Evolutionary conservation across 2,329 filamentous ascomycete species (phyloP).

Genomic region (Chaetomium globosum): DNA sequence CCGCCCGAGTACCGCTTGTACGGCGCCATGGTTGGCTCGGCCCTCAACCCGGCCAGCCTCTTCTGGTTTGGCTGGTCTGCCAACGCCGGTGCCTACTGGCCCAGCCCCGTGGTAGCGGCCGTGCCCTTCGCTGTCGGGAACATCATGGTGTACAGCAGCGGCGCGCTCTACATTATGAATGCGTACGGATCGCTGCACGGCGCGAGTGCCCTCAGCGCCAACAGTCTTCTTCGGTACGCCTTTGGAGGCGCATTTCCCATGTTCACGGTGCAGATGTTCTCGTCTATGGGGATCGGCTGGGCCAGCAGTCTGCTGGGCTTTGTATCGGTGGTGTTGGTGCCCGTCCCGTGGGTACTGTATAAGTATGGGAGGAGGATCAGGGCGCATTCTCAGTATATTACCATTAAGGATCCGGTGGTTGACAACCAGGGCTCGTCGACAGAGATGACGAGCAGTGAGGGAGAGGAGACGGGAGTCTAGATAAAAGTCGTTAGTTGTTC

Average conservation of each 20-base stretch:
- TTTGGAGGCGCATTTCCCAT: slow-evolving; percentile 19
- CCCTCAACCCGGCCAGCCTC: slow-evolving; percentile 21
- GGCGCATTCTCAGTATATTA: slow-evolving; percentile 19
- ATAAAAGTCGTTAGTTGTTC: not conserved
- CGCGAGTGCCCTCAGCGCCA: slow-evolving; percentile 24
- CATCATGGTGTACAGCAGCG: slow-evolving; percentile 22
- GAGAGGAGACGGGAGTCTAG: not conserved
- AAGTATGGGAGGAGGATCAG: slow-evolving; percentile 21
- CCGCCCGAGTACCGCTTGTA: slow-evolving; percentile 25
- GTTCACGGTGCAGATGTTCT: slow-evolving; percentile 23
- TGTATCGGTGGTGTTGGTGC: slow-evolving; percentile 21
- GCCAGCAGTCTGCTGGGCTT: slow-evolving; percentile 20
- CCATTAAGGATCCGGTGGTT: slow-evolving; percentile 1
- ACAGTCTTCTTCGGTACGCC: slow-evolving; percentile 22
- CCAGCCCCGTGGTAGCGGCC: slow-evolving; percentile 18
- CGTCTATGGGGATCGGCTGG: slow-evolving; percentile 21
- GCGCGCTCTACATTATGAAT: slow-evolving; percentile 24
- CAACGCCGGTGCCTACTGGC: slow-evolving; percentile 14
- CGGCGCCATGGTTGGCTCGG: slow-evolving; percentile 24
- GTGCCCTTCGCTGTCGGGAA: slow-evolving; percentile 24
- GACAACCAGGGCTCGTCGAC: not conserved
- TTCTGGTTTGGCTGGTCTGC: slow-evolving; percentile 28
- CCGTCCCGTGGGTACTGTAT: slow-evolving; percentile 25
- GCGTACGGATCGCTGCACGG: slow-evolving; percentile 20
- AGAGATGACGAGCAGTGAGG: not conserved